These are phyloP conservation scores for Scheffersomyces spartinae DNA, from an alignment of 805 yeast species.

Conservation along the genomic window DNA sequence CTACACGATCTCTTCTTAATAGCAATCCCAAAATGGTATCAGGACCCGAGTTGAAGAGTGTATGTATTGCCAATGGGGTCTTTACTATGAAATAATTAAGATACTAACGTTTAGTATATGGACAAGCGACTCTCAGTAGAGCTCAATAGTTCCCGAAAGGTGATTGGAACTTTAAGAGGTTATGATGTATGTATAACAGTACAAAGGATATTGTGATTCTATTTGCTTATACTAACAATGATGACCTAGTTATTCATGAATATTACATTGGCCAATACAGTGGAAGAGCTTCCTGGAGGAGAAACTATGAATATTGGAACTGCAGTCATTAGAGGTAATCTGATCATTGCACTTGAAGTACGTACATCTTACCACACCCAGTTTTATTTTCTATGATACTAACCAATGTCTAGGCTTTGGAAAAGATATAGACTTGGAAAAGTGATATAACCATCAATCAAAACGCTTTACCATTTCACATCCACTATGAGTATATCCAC, in stretches of 20 bases:
- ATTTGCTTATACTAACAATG: slow-evolving; percentile 9
- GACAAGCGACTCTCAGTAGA: slow-evolving; percentile 66
- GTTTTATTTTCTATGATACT: slow-evolving; percentile 7
- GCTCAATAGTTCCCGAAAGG: slow-evolving; percentile 66
- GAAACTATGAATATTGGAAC: slow-evolving; percentile 51
- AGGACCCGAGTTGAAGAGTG: slow-evolving; percentile 50
- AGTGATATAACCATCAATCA: slow-evolving; percentile 5
- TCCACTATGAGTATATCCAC: slow-evolving; percentile 63
- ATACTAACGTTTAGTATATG: slow-evolving; percentile 40
- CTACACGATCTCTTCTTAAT: background rate
- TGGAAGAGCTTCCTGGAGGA: slow-evolving; percentile 44
- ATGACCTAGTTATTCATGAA: slow-evolving; percentile 53
- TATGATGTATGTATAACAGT: slow-evolving; percentile 44
- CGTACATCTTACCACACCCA: slow-evolving; percentile 9
- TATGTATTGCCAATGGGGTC: slow-evolving; percentile 14
- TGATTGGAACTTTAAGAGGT: slow-evolving; percentile 77
- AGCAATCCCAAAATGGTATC: slow-evolving; percentile 33
- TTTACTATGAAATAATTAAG: slow-evolving; percentile 2
- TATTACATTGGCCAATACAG: slow-evolving; percentile 59
- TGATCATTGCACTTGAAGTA: slow-evolving; percentile 63
- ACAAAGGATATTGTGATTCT: slow-evolving; percentile 5
- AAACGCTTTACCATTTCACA: slow-evolving; percentile 54
- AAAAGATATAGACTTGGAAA: slow-evolving; percentile 12
- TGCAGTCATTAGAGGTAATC: slow-evolving; percentile 64
- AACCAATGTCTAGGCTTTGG: slow-evolving; percentile 23